Percentiles rank a stretch among this genome's conserved stretches.
Conservation (phyloP, 1,139 yeast species). For the Debaryomyces singareniensis region DNA sequence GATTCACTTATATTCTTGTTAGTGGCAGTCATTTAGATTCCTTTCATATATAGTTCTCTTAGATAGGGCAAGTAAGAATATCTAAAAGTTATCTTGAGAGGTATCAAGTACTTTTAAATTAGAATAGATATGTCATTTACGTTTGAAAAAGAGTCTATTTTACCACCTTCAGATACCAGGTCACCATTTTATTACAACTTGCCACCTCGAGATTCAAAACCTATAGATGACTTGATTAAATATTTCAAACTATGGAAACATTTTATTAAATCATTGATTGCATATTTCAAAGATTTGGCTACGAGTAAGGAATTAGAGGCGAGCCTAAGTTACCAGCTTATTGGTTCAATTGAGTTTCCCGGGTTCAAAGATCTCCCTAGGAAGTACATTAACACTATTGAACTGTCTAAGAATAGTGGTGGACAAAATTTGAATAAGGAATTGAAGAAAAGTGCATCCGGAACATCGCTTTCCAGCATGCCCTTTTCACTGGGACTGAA, state of each 20-base stretch:
- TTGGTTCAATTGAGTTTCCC: conserved; percentile 56
- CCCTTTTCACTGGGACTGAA: conserved; percentile 1
- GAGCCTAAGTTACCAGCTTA: conserved; percentile 55
- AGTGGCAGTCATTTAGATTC: no score
- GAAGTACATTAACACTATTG: conserved; percentile 8
- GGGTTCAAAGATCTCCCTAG: conserved; percentile 32
- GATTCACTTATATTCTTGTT: no score
- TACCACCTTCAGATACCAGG: conserved; percentile 28
- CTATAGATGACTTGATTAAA: conserved; percentile 45
- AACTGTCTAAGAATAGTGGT: conserved; percentile 15
- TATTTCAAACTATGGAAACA: conserved; percentile 69
- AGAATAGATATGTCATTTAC: conserved; percentile 4
- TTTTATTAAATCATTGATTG: conserved; percentile 54
- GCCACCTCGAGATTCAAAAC: conserved; percentile 35
- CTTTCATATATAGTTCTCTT: background rate
- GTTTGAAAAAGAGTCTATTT: conserved; percentile 25
- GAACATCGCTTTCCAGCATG: conserved; percentile 7
- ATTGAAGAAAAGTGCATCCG: conserved; percentile 16
- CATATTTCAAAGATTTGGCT: conserved; percentile 56
- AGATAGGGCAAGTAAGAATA: background rate
- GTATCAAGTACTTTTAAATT: no score
- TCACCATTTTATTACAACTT: conserved; percentile 38
- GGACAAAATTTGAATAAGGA: conserved; percentile 21
- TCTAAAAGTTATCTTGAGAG: background rate
- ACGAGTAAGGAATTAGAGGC: conserved; percentile 66